Evolutionary conservation across 805 yeast species (phyloP).

Genomic region (Pichia californica): DNA sequence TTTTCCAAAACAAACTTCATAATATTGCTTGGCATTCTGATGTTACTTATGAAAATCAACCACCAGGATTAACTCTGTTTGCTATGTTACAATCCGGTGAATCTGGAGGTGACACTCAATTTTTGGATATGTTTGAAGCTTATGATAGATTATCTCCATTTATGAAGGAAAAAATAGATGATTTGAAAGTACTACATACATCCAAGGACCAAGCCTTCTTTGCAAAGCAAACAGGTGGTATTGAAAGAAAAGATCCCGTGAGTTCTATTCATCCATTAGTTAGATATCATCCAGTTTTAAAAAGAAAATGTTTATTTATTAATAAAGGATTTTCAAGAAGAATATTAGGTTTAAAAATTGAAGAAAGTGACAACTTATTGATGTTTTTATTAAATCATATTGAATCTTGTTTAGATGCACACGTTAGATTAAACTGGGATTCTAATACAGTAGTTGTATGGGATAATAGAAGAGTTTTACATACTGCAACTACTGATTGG

Average conservation of each 20-base stretch:
- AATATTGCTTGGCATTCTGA: slow-evolving; percentile 63
- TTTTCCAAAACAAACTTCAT: slow-evolving; percentile 31
- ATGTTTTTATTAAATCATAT: slow-evolving; percentile 50
- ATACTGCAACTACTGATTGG: slow-evolving; percentile 69
- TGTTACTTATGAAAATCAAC: slow-evolving; percentile 66
- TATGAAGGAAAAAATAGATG: slow-evolving; percentile 51
- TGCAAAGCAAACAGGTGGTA: slow-evolving; percentile 49
- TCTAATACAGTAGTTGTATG: slow-evolving; percentile 65
- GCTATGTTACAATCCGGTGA: slow-evolving; percentile 45
- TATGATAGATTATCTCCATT: slow-evolving; percentile 64
- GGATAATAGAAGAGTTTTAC: slow-evolving; percentile 72
- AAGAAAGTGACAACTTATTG: slow-evolving; percentile 59
- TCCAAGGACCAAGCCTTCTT: slow-evolving; percentile 64
- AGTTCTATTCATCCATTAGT: slow-evolving; percentile 63
- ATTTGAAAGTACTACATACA: slow-evolving; percentile 63
- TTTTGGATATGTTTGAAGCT: slow-evolving; percentile 63
- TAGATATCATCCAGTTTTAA: slow-evolving; percentile 67
- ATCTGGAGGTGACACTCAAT: slow-evolving; percentile 79
- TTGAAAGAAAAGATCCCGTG: slow-evolving; percentile 59
- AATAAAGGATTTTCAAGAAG: slow-evolving; percentile 58
- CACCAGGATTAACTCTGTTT: slow-evolving; percentile 66
- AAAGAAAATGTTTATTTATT: slow-evolving; percentile 50
- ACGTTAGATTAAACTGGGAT: slow-evolving; percentile 66
- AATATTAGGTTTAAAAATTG: slow-evolving; percentile 66
- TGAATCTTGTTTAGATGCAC: slow-evolving; percentile 49